Conservation (phyloP, 164 flowering plant genomes). For the Vitis amurensis region DNA sequence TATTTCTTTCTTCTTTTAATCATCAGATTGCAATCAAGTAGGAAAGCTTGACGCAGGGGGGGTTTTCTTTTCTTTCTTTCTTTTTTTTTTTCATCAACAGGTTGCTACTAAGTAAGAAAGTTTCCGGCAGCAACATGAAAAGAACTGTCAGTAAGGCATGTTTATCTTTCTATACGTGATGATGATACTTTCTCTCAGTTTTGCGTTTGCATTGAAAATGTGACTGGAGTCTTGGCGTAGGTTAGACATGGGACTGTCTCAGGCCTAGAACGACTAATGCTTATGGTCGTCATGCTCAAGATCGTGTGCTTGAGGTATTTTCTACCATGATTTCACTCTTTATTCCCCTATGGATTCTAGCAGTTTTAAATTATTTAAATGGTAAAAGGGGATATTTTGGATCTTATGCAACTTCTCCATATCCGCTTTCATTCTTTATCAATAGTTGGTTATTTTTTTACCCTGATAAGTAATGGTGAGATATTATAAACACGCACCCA, state of each 20-base stretch:
- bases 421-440: too few species aligned
- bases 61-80: neutral
- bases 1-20: neutral
- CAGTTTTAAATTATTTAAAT: neutral
- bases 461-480: too few species aligned
- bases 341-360: neutral
- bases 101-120: too few species aligned
- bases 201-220: neutral
- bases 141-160: conserved; percentile 34
- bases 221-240: conserved; percentile 21
- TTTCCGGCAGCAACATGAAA: neutral
- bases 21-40: conserved; percentile 37
- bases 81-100: too few species aligned
- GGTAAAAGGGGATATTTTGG: too few species aligned
- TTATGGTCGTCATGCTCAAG: conserved; percentile 38
- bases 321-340: neutral
- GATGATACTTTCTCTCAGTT: neutral
- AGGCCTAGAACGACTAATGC: conserved; percentile 22
- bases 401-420: too few species aligned
- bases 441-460: too few species aligned
- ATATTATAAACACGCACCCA: too few species aligned
- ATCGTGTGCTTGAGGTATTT: conserved; percentile 51
- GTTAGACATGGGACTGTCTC: conserved; percentile 29
- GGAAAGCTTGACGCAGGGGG: conserved; percentile 9
- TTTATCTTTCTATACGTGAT: neutral